Conservation (phyloP, 352 stramenopile genomes). For the Pythium plurisporium region DNA sequence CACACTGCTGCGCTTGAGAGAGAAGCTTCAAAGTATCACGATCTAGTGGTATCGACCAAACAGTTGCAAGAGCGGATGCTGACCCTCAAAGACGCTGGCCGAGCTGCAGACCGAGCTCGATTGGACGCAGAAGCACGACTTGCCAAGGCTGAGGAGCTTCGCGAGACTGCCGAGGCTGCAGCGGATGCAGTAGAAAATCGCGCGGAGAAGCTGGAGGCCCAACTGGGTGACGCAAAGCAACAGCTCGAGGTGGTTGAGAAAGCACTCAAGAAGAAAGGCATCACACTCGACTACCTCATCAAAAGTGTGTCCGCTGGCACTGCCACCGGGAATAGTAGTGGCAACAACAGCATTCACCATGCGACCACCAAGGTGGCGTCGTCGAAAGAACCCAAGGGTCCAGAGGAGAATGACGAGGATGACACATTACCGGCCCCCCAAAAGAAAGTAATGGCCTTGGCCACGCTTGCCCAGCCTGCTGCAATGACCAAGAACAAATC, state of each 20-base stretch:
- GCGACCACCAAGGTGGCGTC: neutral
- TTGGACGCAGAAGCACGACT: constrained; percentile 33
- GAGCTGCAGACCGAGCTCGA: constrained; percentile 27
- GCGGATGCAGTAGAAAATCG: constrained; percentile 40
- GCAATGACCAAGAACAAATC: neutral
- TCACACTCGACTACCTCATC: constrained; percentile 62
- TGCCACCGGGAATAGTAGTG: neutral
- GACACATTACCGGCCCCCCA: neutral
- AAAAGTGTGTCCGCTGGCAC: constrained; percentile 21
- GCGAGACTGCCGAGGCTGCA: constrained; percentile 41
- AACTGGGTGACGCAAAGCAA: constrained; percentile 25
- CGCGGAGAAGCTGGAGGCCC: constrained; percentile 30
- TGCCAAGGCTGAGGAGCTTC: constrained; percentile 32
- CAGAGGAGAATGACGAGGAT: constrained; percentile 7
- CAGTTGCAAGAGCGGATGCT: constrained; percentile 33
- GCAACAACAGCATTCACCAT: neutral
- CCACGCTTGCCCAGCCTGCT: neutral
- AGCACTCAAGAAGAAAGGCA: constrained; percentile 51
- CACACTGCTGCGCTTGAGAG: constrained; percentile 13
- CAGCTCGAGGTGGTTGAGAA: constrained; percentile 40
- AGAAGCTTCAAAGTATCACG: constrained; percentile 21
- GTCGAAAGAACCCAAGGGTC: constrained; percentile 6
- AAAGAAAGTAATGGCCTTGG: neutral
- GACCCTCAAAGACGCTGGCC: constrained; percentile 22
- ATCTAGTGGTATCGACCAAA: constrained; percentile 26